phyloP scores from a whole-genome alignment of 2,329 filamentous ascomycete species.

The Curvularia lunata region DNA sequence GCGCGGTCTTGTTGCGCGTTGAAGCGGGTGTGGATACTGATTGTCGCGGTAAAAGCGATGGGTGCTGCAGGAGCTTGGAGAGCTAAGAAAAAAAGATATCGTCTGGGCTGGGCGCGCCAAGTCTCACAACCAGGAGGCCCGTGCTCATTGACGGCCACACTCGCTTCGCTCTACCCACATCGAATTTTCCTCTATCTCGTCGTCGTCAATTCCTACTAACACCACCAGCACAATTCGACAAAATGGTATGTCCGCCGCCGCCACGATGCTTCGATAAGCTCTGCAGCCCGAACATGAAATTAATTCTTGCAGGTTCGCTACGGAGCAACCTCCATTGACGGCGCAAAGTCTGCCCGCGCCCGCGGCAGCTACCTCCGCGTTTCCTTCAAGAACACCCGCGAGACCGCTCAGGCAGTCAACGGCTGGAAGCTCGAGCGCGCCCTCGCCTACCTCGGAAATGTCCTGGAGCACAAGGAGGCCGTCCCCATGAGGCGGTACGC shows the following conservation, averaged over 20 bases:
- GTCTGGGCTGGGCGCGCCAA: slow-evolving; percentile 12
- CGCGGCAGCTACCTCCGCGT: slow-evolving; percentile 99
- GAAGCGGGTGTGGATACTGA: slow-evolving; percentile 16
- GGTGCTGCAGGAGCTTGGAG: slow-evolving; percentile 26
- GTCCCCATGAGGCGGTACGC: slow-evolving; percentile 98
- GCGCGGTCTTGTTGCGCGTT: slow-evolving; percentile 24
- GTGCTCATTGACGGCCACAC: not conserved
- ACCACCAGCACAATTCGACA: slow-evolving; percentile 49
- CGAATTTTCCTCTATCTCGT: not conserved
- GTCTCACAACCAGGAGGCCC: slow-evolving; percentile 6
- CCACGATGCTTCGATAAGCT: slow-evolving; percentile 7
- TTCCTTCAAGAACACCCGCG: slow-evolving; percentile 99
- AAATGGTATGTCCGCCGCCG: slow-evolving; percentile 49
- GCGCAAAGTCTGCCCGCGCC: slow-evolving; percentile 80
- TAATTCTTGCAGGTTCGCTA: slow-evolving; percentile 48
- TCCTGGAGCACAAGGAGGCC: slow-evolving; percentile 94
- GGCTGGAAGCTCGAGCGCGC: slow-evolving; percentile 98
- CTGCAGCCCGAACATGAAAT: slow-evolving; percentile 25
- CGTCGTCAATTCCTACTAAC: slow-evolving; percentile 38
- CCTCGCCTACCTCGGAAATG: slow-evolving; percentile 96
- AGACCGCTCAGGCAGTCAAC: slow-evolving; percentile 99
- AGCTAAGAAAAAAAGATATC: slow-evolving; percentile 23
- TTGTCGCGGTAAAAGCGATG: slow-evolving; percentile 21
- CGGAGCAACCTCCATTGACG: slow-evolving; percentile 47
- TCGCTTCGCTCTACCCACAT: slow-evolving; percentile 1